These are phyloP conservation scores for Trichoderma sp. DNA, from an alignment of 2,329 filamentous ascomycete genomes.

Conservation along the genomic window DNA sequence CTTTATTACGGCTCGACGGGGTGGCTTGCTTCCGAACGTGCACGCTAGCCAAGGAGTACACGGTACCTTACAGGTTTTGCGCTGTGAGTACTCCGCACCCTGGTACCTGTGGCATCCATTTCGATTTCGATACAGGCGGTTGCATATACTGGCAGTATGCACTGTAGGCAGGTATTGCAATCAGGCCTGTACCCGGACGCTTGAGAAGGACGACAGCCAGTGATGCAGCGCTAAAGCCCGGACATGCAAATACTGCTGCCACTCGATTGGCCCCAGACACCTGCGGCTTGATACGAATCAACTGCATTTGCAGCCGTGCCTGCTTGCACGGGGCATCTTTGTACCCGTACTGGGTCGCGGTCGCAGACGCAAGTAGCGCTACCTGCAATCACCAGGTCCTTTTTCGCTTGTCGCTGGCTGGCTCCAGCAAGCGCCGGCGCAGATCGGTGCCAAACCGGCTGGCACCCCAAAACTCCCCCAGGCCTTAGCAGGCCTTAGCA, in stretches of 20 bases:
- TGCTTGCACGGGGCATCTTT: constrained; percentile 4
- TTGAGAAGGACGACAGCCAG: not conserved
- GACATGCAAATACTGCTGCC: not conserved
- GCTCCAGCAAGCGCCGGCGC: constrained; percentile 23
- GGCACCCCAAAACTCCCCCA: constrained; percentile 11
- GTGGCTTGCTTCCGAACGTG: constrained; percentile 16
- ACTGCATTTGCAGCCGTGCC: not conserved
- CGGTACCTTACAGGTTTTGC: constrained; percentile 11
- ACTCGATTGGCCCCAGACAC: not conserved
- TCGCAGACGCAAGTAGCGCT: constrained; percentile 2
- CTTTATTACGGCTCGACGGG: constrained; percentile 13
- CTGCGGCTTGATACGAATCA: not conserved
- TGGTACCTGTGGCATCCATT: not conserved
- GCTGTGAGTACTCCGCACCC: not conserved
- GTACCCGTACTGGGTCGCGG: not conserved
- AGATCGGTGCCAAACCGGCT: constrained; percentile 24
- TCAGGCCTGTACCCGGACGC: not conserved
- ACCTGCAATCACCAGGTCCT: constrained; percentile 5
- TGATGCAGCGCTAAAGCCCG: not conserved
- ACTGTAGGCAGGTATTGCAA: not conserved
- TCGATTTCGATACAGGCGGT: not conserved
- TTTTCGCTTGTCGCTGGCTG: constrained; percentile 20
- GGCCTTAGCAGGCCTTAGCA: not conserved
- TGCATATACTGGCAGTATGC: not conserved
- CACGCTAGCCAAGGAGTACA: constrained; percentile 7